Evolutionary conservation across 306 rosid species (phyloP), one percentile per base, ranked within the genome.

Genomic region (Oxytropis ochrocephala): DNA sequence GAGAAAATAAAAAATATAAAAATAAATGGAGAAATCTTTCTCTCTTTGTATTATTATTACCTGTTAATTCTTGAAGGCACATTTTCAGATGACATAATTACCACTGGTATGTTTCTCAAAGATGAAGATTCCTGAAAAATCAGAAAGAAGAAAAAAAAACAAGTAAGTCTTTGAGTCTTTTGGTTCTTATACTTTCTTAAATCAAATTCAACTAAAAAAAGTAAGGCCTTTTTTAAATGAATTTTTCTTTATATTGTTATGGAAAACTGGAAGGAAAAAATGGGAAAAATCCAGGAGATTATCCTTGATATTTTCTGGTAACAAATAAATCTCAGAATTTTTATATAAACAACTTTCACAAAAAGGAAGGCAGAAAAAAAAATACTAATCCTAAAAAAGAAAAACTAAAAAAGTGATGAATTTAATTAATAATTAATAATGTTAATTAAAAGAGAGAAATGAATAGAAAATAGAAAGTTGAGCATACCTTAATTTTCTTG

Each of bases 51-150:
- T n/a, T n/a, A 35, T 35, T 4, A 46, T 80, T 76, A 90, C 96
- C 96, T 87, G 77, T 12, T 84, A 74, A 89, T 91, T 72, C 97
- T 91, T 55, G 97, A 81, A 75, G 96, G 97, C 71, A 70, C 97
- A 82, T 91, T 85, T 79, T 91, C 97, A 48, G 96, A 91, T 68
- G 96, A 89, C 97, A 89, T 85, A 67, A 89, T 89, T 84, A 89
- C 97, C 44, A 91, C 97, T 32, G 97, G 97, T 61, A 91, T 83
- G 91, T 91, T 84, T 78, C 80, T 87, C 82, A 89, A 54, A 49
- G 94, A 83, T 62, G 89, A 83, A 39, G 96, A 89, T 73, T 89
- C 97, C 97, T 91, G 88, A 49, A 82, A 85, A 69, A 77, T 13
- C 76, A 70, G 73, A 2, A 0, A 38, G 3, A 38, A 74, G n/a